Evolutionary conservation across 2,329 filamentous ascomycete genomes (phyloP).

Genomic region (Clonostachys rosea): DNA sequence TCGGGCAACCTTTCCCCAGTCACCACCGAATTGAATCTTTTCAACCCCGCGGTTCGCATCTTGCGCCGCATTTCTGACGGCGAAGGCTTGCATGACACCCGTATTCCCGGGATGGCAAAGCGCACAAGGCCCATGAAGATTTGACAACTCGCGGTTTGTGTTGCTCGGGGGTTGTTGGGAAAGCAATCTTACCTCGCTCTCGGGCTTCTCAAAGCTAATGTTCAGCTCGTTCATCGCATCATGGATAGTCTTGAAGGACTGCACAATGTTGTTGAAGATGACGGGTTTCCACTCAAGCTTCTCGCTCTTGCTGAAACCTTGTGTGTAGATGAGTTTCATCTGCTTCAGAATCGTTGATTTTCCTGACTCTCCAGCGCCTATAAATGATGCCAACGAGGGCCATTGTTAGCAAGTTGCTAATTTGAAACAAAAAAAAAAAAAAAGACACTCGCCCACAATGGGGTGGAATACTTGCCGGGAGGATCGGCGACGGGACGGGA

Average conservation of each 20-base stretch:
- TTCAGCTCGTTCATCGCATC: constrained; percentile 86
- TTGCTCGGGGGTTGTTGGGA: neutral
- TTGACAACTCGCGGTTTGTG: too few species aligned
- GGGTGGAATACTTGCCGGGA: constrained; percentile 1
- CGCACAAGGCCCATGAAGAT: too few species aligned
- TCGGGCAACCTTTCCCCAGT: constrained; percentile 3
- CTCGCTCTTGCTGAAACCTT: constrained; percentile 86
- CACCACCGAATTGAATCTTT: too few species aligned
- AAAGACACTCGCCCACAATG: neutral
- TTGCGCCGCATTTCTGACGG: too few species aligned
- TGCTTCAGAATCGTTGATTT: constrained; percentile 98
- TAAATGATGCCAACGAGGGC: constrained; percentile 5
- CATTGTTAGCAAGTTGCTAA: constrained; percentile 4
- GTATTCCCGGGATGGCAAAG: too few species aligned
- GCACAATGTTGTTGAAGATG: constrained; percentile 91
- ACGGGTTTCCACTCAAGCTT: constrained; percentile 92
- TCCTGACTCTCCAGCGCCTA: constrained; percentile 84
- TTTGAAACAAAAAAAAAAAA: constrained; percentile 9
- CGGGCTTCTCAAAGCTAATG: constrained; percentile 72
- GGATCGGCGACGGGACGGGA: neutral
- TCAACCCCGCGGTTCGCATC: too few species aligned
- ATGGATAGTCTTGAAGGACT: constrained; percentile 85
- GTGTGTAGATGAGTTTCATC: constrained; percentile 96
- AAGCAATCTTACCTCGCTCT: constrained; percentile 64
- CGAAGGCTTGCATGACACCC: too few species aligned